Percentiles rank a stretch among this genome's conserved stretches.
Conservation (phyloP, 1,139 yeast genomes). For the Hansenula lynferdii region DNA sequence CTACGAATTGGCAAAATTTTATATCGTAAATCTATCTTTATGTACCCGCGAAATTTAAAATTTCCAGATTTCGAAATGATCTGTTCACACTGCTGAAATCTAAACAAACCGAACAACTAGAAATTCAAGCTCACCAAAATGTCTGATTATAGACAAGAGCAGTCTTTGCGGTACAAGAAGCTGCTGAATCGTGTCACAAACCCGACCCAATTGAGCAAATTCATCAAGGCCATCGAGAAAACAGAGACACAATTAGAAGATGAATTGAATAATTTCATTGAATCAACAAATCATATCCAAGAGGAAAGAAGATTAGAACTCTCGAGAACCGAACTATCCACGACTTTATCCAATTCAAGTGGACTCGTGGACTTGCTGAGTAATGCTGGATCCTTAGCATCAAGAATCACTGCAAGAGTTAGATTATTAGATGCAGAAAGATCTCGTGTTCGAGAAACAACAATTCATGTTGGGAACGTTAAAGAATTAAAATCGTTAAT, state of each 20-base stretch:
- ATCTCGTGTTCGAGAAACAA: slow-evolving; percentile 58
- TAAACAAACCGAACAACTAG: too few relatives aligned
- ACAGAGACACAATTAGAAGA: slow-evolving; percentile 16
- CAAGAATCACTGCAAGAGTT: slow-evolving; percentile 63
- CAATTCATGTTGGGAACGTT: slow-evolving; percentile 60
- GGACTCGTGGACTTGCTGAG: slow-evolving; percentile 48
- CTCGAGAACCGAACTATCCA: slow-evolving; percentile 39
- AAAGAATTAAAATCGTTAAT: slow-evolving; percentile 60
- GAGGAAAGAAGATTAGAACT: slow-evolving; percentile 31
- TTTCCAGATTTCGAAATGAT: too few relatives aligned
- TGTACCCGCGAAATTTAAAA: too few relatives aligned
- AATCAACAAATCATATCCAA: slow-evolving; percentile 23
- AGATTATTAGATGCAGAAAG: slow-evolving; percentile 69
- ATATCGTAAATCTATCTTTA: too few relatives aligned
- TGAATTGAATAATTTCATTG: slow-evolving; percentile 19
- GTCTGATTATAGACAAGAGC: slow-evolving; percentile 3
- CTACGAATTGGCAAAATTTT: too few relatives aligned
- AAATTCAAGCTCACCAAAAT: too few relatives aligned
- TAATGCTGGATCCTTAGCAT: slow-evolving; percentile 62
- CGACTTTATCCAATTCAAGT: slow-evolving; percentile 36
- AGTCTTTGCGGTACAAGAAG: slow-evolving; percentile 15
- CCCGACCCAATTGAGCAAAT: slow-evolving; percentile 18
- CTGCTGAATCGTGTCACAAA: slow-evolving; percentile 16
- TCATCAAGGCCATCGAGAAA: slow-evolving; percentile 18
- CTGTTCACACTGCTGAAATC: too few relatives aligned